Conservation (phyloP, 805 yeast species). For the Myxozyma vanderwaltii region DNA sequence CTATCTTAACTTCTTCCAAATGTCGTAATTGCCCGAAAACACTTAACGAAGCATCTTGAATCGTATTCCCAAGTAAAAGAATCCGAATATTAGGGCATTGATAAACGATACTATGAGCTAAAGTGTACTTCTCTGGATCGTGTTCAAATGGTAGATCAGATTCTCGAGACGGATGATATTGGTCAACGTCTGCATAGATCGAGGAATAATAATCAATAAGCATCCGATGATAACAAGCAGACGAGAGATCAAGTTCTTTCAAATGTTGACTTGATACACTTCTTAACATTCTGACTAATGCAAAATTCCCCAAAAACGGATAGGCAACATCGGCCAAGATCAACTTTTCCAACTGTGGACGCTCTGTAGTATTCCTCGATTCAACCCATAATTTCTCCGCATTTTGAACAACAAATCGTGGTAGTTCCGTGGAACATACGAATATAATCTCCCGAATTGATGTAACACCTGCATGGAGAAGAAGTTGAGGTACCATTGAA, state of each 20-base stretch:
- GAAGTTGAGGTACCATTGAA: constrained; percentile 25
- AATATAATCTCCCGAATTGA: constrained; percentile 3
- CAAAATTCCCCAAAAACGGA: constrained; percentile 21
- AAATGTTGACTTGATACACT: constrained; percentile 2
- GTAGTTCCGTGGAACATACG: constrained; percentile 24
- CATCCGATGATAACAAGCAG: constrained; percentile 17
- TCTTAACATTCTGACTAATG: constrained; percentile 8
- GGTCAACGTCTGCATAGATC: constrained; percentile 11
- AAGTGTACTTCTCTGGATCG: constrained; percentile 1
- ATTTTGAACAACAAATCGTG: constrained; percentile 10
- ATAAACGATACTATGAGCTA: constrained; percentile 13
- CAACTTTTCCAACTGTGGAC: constrained; percentile 4
- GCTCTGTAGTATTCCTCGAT: neutral
- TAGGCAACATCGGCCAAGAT: constrained; percentile 22
- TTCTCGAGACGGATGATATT: neutral
- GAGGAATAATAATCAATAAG: constrained; percentile 16
- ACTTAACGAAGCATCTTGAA: constrained; percentile 13
- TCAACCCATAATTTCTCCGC: constrained; percentile 3
- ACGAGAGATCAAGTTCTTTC: constrained; percentile 12
- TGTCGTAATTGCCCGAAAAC: constrained; percentile 6
- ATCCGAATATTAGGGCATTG: constrained; percentile 15
- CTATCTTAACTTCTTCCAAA: constrained; percentile 2
- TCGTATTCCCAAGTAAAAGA: constrained; percentile 16
- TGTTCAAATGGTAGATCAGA: neutral
- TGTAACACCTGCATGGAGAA: constrained; percentile 5